Evolutionary conservation across 2,329 filamentous ascomycete genomes (phyloP), one percentile per base, ranked within the genome.

Genomic region (Onygenales sp.): DNA sequence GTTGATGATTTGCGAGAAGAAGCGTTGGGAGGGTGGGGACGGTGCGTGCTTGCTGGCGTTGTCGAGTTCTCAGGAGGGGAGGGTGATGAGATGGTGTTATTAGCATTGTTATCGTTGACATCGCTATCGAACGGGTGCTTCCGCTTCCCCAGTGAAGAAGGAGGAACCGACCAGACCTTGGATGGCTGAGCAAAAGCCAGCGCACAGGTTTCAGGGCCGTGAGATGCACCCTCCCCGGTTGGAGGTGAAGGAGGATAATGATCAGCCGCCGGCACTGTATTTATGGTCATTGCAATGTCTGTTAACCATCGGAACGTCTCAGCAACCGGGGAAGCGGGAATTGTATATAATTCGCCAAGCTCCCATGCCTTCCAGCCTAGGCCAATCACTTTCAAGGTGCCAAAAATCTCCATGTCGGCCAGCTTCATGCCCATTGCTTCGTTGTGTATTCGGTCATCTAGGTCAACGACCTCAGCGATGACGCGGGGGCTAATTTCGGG

Each of bases 361-460:
- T 70, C 62, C 57, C 68, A 72, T 1, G 63, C 66, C 47, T 71
- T 72, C 60, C 66, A 68, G 45, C 70, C 71, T 44, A 73, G 54
- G 3, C 69, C 68, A 43, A 72, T 21, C 13, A 73, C 47, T 47
- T 68, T 67, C 13, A 73, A 51, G 7, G 60, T 63, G 8, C 59
- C 60, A 43, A 62, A 68, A 10, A 67, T 51, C 13, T 68, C 59
- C 46, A 64, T 61, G 51, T 72, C 65, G 1, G 62, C 67, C 9
- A 72, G 56, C 2, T 61, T 55, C 38, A 59, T 61, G 39, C 63
- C 62, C 43, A 73, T 57, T 45, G 61, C 64, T 8, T 69, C 62
- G 1, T 55, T 56, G 11, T 71, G 61, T 6, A 66, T 36, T 7
- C 64, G 56, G 35, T 73, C 71, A 38, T 73, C 69, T 6, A 68